Evolutionary conservation across 2,329 filamentous ascomycete species (phyloP), one percentile per base, ranked within the genome.

Genomic region (Ceratocystis alfenasii): DNA sequence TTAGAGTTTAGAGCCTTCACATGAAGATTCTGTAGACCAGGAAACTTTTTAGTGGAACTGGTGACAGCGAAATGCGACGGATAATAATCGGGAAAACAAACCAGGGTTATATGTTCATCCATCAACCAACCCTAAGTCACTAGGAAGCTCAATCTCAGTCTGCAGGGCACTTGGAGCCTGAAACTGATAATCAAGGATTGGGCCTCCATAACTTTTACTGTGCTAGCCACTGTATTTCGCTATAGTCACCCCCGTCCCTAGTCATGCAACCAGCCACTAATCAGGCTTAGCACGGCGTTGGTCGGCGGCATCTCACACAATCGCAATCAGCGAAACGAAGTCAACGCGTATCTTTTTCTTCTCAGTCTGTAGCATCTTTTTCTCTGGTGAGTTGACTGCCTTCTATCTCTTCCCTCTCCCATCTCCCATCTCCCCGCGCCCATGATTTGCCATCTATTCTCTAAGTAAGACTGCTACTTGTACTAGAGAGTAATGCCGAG

Each of bases 31-130:
- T 44, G 46, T 48, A 45, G 63, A 60, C 41, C 46, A 25, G 44
- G 44, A 50, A 65, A 65, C 63, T 65, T 65, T 65, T 65, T 65
- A 65, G 57, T 45, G 64, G 55, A 45, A n/a, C 33, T 28, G 4
- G 10, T 30, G 41, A 50, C 3, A 7, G 0, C 22, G 44, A 22
- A 10, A 20, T 33, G 46, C 25, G 20, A 36, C 25, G 46, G 55
- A 7, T 25, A 30, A 59, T n/a, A 1, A 20, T 15, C 12, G 55
- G 55, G 17, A 33, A 5, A 20, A 12, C 1, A 1, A 5, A 0
- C 0, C 1, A 53, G 48, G 20, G 48, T 53, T 53, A 53, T 10
- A 3, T 5, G 17, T 2, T 22, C 2, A 3, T 22, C 5, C 17
- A 8, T 5, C 5, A 8, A 10, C 46, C 5, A 17, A 48, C 46